Conservation (phyloP, 192 early-diverging fungal genomes). For the Mortierella claussenii region DNA sequence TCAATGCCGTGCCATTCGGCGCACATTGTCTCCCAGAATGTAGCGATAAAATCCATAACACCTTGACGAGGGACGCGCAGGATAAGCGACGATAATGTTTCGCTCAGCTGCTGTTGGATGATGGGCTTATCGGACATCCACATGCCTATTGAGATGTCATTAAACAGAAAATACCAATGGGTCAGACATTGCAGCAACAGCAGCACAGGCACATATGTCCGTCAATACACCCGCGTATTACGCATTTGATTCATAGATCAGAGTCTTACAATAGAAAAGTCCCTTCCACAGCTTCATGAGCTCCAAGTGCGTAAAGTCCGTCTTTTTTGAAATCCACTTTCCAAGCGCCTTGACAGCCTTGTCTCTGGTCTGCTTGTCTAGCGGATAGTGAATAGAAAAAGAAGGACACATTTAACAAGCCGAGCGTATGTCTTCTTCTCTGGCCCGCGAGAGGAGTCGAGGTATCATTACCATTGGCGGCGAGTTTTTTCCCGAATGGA, state of each 20-base stretch:
- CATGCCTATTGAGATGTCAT: constrained; percentile 65
- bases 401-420: no score
- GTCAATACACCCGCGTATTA: no score
- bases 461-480: constrained; percentile 69
- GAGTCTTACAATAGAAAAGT: constrained; percentile 91
- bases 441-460: no score
- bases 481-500: constrained; percentile 74
- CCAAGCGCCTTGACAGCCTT: constrained; percentile 71
- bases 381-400: not conserved
- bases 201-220: not conserved
- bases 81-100: constrained; percentile 74
- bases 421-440: no score
- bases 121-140: constrained; percentile 98
- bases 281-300: constrained; percentile 92
- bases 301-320: constrained; percentile 67
- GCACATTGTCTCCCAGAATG: constrained; percentile 75
- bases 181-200: not conserved
- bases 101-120: constrained; percentile 89
- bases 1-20: constrained; percentile 84
- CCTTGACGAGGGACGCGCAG: constrained; percentile 57
- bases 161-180: constrained; percentile 1
- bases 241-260: no score
- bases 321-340: constrained; percentile 64
- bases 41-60: constrained; percentile 66
- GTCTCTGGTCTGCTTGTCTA: constrained; percentile 81